Evolutionary conservation across 176 grass and related monocot species (phyloP).

Genomic region (Aegilops tauschii): DNA sequence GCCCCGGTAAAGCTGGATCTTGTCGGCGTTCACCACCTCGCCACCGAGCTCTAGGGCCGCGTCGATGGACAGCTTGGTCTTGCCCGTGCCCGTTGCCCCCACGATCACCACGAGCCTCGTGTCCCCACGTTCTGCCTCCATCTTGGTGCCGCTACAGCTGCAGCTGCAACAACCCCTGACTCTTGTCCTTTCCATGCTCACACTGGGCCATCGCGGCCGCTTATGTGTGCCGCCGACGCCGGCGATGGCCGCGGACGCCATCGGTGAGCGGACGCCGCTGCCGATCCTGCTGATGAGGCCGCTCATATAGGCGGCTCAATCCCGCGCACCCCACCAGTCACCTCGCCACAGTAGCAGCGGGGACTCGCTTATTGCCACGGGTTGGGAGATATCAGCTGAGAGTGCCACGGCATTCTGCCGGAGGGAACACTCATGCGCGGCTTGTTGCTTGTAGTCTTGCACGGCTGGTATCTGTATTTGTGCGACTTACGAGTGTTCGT

Average conservation of each 20-base stretch:
- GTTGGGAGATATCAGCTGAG: neutral
- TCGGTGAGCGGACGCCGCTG: slow-evolving; percentile 32
- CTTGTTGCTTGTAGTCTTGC: slow-evolving; percentile 26
- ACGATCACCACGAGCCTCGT: slow-evolving; percentile 60
- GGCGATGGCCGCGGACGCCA: slow-evolving; percentile 33
- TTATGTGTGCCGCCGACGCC: neutral
- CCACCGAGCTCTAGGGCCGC: slow-evolving; percentile 54
- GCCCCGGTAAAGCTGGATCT: slow-evolving; percentile 80
- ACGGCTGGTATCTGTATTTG: neutral
- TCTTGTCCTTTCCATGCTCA: slow-evolving; percentile 16
- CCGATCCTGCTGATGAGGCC: slow-evolving; percentile 1
- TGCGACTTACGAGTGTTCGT: neutral
- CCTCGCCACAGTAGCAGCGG: neutral
- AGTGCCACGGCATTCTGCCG: neutral
- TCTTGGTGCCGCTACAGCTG: neutral
- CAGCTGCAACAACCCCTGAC: neutral
- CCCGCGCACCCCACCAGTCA: neutral
- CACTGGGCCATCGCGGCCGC: neutral
- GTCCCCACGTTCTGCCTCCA: neutral
- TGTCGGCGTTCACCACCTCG: slow-evolving; percentile 88
- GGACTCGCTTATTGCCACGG: neutral
- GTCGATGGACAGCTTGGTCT: slow-evolving; percentile 89
- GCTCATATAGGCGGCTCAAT: slow-evolving; percentile 36
- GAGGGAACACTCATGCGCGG: neutral
- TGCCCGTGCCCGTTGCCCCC: slow-evolving; percentile 86